phyloP scores from a whole-genome alignment of 768 basidiomycete species.

The Collybiopsis confluens region DNA sequence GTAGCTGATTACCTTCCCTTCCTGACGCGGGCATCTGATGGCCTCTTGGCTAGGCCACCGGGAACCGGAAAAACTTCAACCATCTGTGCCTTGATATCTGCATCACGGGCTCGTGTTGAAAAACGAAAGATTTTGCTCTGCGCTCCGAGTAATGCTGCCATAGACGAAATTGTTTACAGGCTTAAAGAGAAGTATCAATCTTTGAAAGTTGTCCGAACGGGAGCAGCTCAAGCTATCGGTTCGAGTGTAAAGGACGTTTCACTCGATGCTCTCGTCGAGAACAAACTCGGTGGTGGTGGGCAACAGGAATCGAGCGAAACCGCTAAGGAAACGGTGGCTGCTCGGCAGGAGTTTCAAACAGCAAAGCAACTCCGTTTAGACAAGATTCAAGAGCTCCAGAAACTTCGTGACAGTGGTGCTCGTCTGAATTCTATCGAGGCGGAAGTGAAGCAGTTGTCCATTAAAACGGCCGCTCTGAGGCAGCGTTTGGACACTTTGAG shows the following conservation, averaged over 20 bases:
- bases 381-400: slow-evolving; percentile 56
- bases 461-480: slow-evolving; percentile 58
- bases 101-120: slow-evolving; percentile 57
- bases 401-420: slow-evolving; percentile 52
- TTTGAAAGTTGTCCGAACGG: slow-evolving; percentile 88
- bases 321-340: slow-evolving; percentile 48
- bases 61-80: slow-evolving; percentile 99
- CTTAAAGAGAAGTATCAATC: slow-evolving; percentile 66
- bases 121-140: slow-evolving; percentile 77
- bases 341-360: slow-evolving; percentile 66
- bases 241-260: slow-evolving; percentile 80
- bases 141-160: slow-evolving; percentile 97
- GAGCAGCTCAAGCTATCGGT: slow-evolving; percentile 71
- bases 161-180: slow-evolving; percentile 91
- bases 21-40: slow-evolving; percentile 3
- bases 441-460: slow-evolving; percentile 62
- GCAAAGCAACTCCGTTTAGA: slow-evolving; percentile 55
- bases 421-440: slow-evolving; percentile 55
- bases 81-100: slow-evolving; percentile 89
- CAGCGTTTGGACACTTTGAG: slow-evolving; percentile 71
- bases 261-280: slow-evolving; percentile 81
- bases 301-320: slow-evolving; percentile 44
- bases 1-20: too few relatives aligned
- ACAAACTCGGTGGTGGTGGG: slow-evolving; percentile 50
- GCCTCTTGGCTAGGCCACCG: slow-evolving; percentile 61